Evolutionary conservation across 352 stramenopile species (phyloP), one percentile per base, ranked within the genome.

Genomic region (Globisporangium rhizosaccharum): DNA sequence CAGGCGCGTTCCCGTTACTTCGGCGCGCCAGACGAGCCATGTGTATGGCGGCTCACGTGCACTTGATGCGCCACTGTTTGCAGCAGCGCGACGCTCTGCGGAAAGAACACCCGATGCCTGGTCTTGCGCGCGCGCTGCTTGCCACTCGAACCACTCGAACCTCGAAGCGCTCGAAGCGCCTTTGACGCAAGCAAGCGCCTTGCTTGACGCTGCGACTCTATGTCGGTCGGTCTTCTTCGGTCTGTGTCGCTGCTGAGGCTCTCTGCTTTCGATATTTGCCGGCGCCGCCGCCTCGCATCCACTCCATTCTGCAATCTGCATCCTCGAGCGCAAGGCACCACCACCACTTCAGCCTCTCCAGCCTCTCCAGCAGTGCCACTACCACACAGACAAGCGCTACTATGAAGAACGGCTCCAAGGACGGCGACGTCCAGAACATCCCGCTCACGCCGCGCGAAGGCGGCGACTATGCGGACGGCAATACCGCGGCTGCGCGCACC

Each of bases 381-480:
- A 26, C 14, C 15, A 30, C 18, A 50, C 23, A 39, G 30, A 25
- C 42, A 48, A 17, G 12, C 48, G 26, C 25, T 14, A 42, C 7
- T 37, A 81, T 77, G 53, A 61, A 66, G 46, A 14, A 12, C 18
- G 20, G 15, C 5, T 49, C 44, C 1, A 49, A 49, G 44, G 44
- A 49, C 44, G 30, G 36, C 45, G 48, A 66, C 4, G 42, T 47
- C 10, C 62, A 73, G 59, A 50, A 82, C 58, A 59, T 79, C 46
- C 67, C 79, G 28, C 70, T 87, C 63, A 85, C 79, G 68, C 79
- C 79, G 46, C 56, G 12, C 44, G 64, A 68, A 4, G 75, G 65
- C 56, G 72, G 71, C 67, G 66, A 67, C 37, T 78, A 77, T 57
- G 50, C 63, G 17, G 54, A 63, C 15, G 57, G 65, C 30, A 30